Conservation (phyloP, 2,329 filamentous ascomycete species). For the Ophiostoma populinum region DNA sequence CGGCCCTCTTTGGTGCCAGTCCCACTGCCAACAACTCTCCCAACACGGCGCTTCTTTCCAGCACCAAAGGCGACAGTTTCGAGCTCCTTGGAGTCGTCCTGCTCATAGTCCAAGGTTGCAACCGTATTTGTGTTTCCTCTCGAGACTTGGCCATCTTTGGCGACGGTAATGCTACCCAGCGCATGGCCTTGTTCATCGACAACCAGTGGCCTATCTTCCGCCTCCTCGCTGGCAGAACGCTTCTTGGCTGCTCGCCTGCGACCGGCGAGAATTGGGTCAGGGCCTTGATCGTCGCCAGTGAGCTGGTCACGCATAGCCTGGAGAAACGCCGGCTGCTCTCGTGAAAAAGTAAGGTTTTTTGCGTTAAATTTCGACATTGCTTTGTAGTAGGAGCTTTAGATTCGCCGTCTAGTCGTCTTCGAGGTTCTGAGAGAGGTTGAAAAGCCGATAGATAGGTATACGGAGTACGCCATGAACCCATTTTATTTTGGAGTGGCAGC, state of each 20-base stretch:
- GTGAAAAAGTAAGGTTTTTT: conserved; percentile 53
- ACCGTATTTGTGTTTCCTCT: neutral
- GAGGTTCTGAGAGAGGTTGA: too few relatives aligned
- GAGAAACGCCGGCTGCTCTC: conserved; percentile 42
- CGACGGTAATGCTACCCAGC: conserved; percentile 22
- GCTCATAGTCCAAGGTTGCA: conserved; percentile 13
- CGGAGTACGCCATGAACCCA: too few relatives aligned
- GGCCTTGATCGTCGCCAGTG: conserved; percentile 27
- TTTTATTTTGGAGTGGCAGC: too few relatives aligned
- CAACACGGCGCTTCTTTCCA: conserved; percentile 1
- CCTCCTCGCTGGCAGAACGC: conserved; percentile 47
- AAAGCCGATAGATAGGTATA: too few relatives aligned
- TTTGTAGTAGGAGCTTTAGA: too few relatives aligned
- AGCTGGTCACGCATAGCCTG: conserved; percentile 36
- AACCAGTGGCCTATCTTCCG: conserved; percentile 60
- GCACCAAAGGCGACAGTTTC: neutral
- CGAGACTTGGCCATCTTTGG: conserved; percentile 29
- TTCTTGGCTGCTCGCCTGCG: conserved; percentile 32
- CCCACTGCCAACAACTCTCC: conserved; percentile 11
- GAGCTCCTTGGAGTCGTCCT: conserved; percentile 9
- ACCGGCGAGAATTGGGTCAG: conserved; percentile 34
- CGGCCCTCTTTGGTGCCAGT: neutral
- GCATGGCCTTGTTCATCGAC: conserved; percentile 57
- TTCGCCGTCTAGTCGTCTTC: too few relatives aligned
- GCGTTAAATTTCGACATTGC: conserved; percentile 42